These are phyloP conservation scores for Trichoderma atrobrunneum DNA, from an alignment of 2,329 filamentous ascomycete genomes.

Conservation along the genomic window DNA sequence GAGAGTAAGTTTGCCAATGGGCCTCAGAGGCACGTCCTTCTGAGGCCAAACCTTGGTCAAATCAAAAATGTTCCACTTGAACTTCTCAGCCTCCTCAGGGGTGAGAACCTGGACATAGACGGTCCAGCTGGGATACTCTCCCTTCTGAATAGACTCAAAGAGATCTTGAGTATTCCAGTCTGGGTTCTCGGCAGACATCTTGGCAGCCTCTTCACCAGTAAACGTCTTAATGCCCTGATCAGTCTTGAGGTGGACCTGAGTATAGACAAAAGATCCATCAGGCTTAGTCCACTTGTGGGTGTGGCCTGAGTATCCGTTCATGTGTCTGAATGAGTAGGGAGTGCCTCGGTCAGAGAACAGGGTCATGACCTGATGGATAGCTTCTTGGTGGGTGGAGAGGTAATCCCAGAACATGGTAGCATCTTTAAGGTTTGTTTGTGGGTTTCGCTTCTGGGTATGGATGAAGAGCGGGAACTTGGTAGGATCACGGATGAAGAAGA, in stretches of 20 bases:
- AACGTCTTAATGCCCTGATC: conserved; percentile 62
- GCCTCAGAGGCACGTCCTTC: conserved; percentile 57
- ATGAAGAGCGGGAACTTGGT: conserved; percentile 74
- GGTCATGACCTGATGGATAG: conserved; percentile 62
- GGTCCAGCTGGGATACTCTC: conserved; percentile 62
- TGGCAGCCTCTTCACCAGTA: conserved; percentile 54
- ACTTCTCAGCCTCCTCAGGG: conserved; percentile 59
- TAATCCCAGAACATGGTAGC: conserved; percentile 56
- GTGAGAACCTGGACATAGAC: conserved; percentile 62
- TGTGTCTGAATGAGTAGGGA: conserved; percentile 62
- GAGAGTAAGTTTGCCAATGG: conserved; percentile 60
- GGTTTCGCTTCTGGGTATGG: conserved; percentile 74
- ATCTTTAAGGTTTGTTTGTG: conserved; percentile 67
- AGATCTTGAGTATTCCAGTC: conserved; percentile 64
- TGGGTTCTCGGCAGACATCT: conserved; percentile 55
- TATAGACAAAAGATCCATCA: conserved; percentile 64
- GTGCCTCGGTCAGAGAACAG: conserved; percentile 66
- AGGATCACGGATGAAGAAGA: conserved; percentile 75
- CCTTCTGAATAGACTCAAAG: conserved; percentile 59
- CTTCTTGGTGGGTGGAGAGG: conserved; percentile 59
- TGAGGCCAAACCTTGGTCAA: conserved; percentile 69
- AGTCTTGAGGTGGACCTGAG: conserved; percentile 63
- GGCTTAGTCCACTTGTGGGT: conserved; percentile 65
- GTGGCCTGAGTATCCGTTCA: conserved; percentile 67
- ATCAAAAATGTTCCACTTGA: conserved; percentile 64